These are phyloP conservation scores for Anacardium occidentale DNA, from an alignment of 345 rosid genomes.

Conservation along the genomic window DNA sequence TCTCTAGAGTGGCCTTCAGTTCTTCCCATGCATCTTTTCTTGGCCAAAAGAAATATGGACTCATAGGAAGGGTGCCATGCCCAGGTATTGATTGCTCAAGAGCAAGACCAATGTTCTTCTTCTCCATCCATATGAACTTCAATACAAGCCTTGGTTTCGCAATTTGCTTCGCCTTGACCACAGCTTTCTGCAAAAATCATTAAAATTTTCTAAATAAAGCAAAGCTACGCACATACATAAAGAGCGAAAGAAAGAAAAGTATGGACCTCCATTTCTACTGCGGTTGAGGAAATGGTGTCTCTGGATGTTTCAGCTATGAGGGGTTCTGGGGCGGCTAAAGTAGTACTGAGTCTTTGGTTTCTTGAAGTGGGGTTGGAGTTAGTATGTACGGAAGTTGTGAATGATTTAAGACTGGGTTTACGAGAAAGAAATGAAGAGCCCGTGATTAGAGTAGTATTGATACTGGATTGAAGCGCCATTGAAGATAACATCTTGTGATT, in stretches of 20 bases:
- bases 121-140: conserved; percentile 89
- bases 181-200: conserved; percentile 32
- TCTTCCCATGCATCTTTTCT: conserved; percentile 92
- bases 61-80: conserved; percentile 67
- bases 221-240: neutral
- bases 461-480: conserved; percentile 40
- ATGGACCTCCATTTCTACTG: conserved; percentile 35
- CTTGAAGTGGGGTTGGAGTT: conserved; percentile 30
- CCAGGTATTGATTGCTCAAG: conserved; percentile 73
- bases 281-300: conserved; percentile 16
- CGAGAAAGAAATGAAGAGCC: conserved; percentile 22
- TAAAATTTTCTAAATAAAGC: neutral
- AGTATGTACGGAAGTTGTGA: conserved; percentile 13
- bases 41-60: conserved; percentile 81
- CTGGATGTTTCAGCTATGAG: conserved; percentile 37
- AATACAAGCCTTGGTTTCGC: conserved; percentile 65
- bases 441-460: conserved; percentile 26
- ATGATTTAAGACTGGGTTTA: conserved; percentile 17
- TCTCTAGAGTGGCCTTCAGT: conserved; percentile 67
- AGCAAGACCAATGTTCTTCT: conserved; percentile 76
- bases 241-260: neutral
- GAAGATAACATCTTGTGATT: conserved; percentile 37
- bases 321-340: conserved; percentile 50
- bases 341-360: conserved; percentile 25
- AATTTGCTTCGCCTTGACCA: conserved; percentile 39